These are phyloP conservation scores for Diaporthe sp. DNA, from an alignment of 2,329 filamentous ascomycete genomes.

Conservation along the genomic window DNA sequence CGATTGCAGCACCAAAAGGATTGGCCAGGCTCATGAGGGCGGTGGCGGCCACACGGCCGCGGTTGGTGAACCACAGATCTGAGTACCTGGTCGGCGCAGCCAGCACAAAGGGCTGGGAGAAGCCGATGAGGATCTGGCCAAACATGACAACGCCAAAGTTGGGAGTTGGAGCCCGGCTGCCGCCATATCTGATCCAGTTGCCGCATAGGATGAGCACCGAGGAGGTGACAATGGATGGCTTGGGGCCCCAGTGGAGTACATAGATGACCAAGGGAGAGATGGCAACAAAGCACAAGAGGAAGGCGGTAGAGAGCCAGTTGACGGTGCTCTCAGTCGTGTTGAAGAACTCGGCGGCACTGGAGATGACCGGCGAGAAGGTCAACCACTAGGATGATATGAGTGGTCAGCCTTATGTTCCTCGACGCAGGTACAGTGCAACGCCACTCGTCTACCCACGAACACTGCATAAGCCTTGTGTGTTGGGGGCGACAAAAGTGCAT, in stretches of 20 bases:
- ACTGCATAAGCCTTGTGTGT: not conserved
- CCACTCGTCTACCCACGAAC: not conserved
- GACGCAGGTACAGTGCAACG: conserved; percentile 14
- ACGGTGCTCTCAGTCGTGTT: conserved; percentile 79
- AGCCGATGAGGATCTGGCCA: conserved; percentile 89
- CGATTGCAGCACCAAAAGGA: conserved; percentile 89
- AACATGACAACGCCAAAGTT: conserved; percentile 86
- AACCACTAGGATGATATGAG: conserved; percentile 77
- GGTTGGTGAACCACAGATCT: conserved; percentile 92
- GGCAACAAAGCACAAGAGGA: conserved; percentile 86
- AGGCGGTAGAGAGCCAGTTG: conserved; percentile 94
- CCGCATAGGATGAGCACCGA: conserved; percentile 82
- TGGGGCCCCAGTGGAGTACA: conserved; percentile 84
- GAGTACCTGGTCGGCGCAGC: conserved; percentile 91
- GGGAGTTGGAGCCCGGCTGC: conserved; percentile 69
- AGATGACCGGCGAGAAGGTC: conserved; percentile 88
- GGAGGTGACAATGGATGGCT: conserved; percentile 80
- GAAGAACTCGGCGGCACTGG: conserved; percentile 82
- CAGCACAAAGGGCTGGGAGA: conserved; percentile 93
- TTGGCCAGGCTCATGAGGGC: conserved; percentile 89
- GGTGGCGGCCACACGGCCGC: conserved; percentile 87
- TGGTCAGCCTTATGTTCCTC: conserved; percentile 23
- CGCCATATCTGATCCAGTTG: conserved; percentile 92
- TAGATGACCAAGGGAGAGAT: conserved; percentile 81
- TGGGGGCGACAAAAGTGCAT: not conserved